These are phyloP conservation scores for Bromus sterilis DNA, from an alignment of 176 grass and related monocot genomes.

Conservation along the genomic window DNA sequence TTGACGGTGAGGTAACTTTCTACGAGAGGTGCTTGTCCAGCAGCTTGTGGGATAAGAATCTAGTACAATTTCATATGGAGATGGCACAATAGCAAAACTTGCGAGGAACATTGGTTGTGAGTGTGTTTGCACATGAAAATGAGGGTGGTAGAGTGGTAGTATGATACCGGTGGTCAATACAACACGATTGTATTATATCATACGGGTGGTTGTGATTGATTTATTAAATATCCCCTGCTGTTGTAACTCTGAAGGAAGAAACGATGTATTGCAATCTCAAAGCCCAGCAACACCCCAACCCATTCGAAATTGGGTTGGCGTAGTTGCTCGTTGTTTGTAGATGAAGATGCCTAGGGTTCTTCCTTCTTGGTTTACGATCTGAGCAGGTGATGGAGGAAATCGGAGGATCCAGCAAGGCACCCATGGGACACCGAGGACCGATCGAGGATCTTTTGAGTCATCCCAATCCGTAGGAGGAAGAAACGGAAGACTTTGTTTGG, in stretches of 20 bases:
- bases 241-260: not conserved
- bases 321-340: not conserved
- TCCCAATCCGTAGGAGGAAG: too few species aligned
- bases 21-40: conserved; percentile 64
- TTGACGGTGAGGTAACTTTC: conserved; percentile 39
- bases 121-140: not conserved
- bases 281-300: not conserved
- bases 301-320: too few species aligned
- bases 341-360: too few species aligned
- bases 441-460: too few species aligned
- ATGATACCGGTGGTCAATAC: not conserved
- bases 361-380: too few species aligned
- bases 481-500: too few species aligned
- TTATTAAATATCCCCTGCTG: not conserved
- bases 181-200: too few species aligned
- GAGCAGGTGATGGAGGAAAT: too few species aligned
- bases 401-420: too few species aligned
- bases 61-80: conserved; percentile 40
- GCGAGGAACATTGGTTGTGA: not conserved
- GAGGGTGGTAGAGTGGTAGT: not conserved
- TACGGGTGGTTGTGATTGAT: too few species aligned
- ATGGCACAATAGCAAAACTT: not conserved
- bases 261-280: not conserved
- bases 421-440: too few species aligned
- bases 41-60: conserved; percentile 53